Evolutionary conservation across 2,329 filamentous ascomycete species (phyloP).

Genomic region (Colletotrichum eremochloae): DNA sequence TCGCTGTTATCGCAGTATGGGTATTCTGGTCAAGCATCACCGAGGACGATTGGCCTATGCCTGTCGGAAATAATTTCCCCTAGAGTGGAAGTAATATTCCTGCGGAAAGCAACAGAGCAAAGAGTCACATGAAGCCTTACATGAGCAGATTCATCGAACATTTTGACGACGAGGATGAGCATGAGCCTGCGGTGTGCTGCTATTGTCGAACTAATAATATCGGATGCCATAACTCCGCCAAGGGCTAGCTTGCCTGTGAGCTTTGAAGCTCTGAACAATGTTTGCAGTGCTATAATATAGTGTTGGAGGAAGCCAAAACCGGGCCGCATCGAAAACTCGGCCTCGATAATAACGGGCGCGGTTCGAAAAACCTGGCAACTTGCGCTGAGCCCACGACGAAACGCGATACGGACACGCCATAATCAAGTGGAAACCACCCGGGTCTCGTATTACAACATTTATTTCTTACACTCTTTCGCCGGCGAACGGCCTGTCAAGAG

Average conservation of each 20-base stretch:
- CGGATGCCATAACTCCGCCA: neutral
- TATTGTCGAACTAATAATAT: neutral
- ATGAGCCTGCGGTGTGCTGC: neutral
- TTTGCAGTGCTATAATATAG: neutral
- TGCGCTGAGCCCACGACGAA: neutral
- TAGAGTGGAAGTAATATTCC: slow-evolving; percentile 24
- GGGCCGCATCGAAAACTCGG: neutral
- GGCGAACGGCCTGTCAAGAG: neutral
- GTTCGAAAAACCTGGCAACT: neutral
- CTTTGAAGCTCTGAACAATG: neutral
- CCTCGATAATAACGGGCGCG: neutral
- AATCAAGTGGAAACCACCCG: slow-evolving; percentile 1
- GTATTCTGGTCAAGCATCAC: slow-evolving; percentile 99
- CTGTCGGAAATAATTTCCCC: slow-evolving; percentile 57
- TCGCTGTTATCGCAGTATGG: slow-evolving; percentile 88
- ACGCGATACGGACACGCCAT: neutral
- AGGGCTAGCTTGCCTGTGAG: neutral
- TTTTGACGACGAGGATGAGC: slow-evolving; percentile 5
- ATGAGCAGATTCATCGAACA: slow-evolving; percentile 2
- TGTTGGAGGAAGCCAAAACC: neutral
- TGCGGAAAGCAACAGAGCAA: neutral
- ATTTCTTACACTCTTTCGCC: slow-evolving; percentile 21
- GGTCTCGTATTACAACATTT: neutral
- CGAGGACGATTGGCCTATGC: slow-evolving; percentile 94
- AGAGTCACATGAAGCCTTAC: neutral